Evolutionary conservation across 495 filamentous ascomycete species (phyloP).

Genomic region (Physcia stellaris): DNA sequence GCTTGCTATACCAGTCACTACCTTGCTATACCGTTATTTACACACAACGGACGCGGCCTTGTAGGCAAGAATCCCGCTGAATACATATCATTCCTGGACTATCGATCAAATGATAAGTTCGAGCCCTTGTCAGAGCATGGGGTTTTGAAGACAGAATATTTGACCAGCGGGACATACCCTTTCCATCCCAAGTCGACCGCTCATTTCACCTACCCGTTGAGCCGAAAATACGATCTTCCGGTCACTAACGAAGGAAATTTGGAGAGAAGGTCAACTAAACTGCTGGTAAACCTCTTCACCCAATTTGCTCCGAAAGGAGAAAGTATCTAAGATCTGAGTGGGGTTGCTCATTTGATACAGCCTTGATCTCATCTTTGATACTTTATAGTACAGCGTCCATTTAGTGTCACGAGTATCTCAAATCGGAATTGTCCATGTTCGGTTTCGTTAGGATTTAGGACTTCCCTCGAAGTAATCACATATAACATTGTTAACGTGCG

Average conservation of each 20-base stretch:
- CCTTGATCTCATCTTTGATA: too few relatives aligned
- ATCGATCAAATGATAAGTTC: conserved; percentile 1
- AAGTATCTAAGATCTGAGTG: too few relatives aligned
- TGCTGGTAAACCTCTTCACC: conserved; percentile 1
- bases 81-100: conserved; percentile 11
- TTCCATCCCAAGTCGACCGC: conserved; percentile 3
- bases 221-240: conserved; percentile 7
- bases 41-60: conserved; percentile 12
- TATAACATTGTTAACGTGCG: too few relatives aligned
- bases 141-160: background rate
- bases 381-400: too few relatives aligned
- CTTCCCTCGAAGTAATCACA: too few relatives aligned
- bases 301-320: background rate
- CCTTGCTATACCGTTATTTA: conserved; percentile 13
- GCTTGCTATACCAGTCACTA: conserved; percentile 8
- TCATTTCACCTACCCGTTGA: conserved; percentile 10
- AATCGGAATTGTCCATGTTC: background rate
- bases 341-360: too few relatives aligned
- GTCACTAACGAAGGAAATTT: conserved; percentile 7
- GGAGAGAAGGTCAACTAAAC: background rate
- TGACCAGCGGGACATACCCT: conserved; percentile 1
- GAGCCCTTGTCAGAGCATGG: background rate
- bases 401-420: background rate
- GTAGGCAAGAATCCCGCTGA: conserved; percentile 7
- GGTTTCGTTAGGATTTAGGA: background rate